A percentile compares a stretch with the other conserved stretches of the same genome.
Conservation (phyloP, 371 early-diverging fungal genomes). For the Mucor mucedo region DNA sequence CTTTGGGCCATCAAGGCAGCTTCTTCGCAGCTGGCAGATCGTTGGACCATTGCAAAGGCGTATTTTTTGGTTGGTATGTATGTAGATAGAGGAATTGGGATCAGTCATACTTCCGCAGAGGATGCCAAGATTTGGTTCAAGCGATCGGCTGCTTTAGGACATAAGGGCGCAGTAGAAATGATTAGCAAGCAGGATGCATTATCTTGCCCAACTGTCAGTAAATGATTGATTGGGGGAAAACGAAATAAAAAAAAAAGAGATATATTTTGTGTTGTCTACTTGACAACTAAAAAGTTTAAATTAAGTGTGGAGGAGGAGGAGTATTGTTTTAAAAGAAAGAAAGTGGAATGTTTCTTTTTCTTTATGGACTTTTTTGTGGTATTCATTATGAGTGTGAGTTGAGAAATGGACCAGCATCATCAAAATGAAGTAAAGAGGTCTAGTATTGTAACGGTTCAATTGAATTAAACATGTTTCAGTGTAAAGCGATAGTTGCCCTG, state of each 20-base stretch:
- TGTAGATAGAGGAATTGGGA: slow-evolving; percentile 76
- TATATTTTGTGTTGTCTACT: not conserved
- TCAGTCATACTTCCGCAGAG: slow-evolving; percentile 51
- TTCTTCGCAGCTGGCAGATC: slow-evolving; percentile 13
- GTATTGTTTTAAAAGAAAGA: not conserved
- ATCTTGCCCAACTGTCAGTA: not conserved
- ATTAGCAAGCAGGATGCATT: not conserved
- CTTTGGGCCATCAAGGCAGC: slow-evolving; percentile 48
- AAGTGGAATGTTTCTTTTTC: not conserved
- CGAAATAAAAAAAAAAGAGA: not conserved
- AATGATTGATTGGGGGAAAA: not conserved
- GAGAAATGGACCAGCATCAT: too few relatives aligned
- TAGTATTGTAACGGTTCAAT: too few relatives aligned
- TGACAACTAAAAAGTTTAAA: not conserved
- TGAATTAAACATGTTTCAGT: too few relatives aligned
- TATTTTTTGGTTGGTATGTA: slow-evolving; percentile 85
- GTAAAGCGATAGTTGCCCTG: too few relatives aligned
- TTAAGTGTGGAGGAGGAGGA: too few relatives aligned
- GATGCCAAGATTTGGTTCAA: slow-evolving; percentile 77
- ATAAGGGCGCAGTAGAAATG: slow-evolving; percentile 62
- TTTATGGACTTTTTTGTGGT: not conserved
- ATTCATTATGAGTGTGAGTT: too few relatives aligned
- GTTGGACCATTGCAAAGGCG: slow-evolving; percentile 77
- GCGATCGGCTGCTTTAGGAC: slow-evolving; percentile 74
- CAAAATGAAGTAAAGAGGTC: too few relatives aligned